Evolutionary conservation across 2,329 filamentous ascomycete genomes (phyloP), one percentile per base, ranked within the genome.

Genomic region (Diplodia intermedia): DNA sequence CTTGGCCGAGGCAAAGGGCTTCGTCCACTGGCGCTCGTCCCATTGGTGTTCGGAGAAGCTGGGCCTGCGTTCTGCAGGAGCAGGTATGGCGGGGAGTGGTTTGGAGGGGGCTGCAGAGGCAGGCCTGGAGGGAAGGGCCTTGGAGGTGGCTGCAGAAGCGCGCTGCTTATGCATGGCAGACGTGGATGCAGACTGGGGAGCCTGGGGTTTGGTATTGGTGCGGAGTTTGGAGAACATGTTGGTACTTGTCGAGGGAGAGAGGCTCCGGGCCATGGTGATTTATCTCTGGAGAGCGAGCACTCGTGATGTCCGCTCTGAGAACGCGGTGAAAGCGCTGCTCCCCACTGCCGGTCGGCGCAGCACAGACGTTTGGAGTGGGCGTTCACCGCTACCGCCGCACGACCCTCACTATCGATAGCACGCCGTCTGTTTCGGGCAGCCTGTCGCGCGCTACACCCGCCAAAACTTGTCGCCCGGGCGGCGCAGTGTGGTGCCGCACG

Each of bases 1-100:
- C 31, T 29, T n/a, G 47, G 43, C 60, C 4, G 18, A 12, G 18
- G 60, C 29, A 18, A 63, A 63, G 47, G 60, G 60, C n/a, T 63
- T 63, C 31, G 60, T 63, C 60, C 60, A 63, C n/a, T 63, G 60
- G 31, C 60, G 60, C 60, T 63, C 60, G 40, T 63, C 60, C 60
- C 60, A 63, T 52, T 63, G 60, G 60, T 63, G 60, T n/a, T 63
- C 60, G 47, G 60, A 36, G 43, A 63, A 63, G 60, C 43, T 52
- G 29, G 29, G 47, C 9, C 20, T 63, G 38, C 43, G 40, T 8
- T 36, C 38, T 31, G 55, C 33, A 43, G 55, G 6, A 20, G 38
- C 38, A 26, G 26, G 47, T 38, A 47, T 52, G 60, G 60, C 20
- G 8, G 56, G 6, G 47, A 31, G 6, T 7, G 43, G 3, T 31